Evolutionary conservation across 148 eudicot species (phyloP).

Genomic region (Nyssa sinensis): DNA sequence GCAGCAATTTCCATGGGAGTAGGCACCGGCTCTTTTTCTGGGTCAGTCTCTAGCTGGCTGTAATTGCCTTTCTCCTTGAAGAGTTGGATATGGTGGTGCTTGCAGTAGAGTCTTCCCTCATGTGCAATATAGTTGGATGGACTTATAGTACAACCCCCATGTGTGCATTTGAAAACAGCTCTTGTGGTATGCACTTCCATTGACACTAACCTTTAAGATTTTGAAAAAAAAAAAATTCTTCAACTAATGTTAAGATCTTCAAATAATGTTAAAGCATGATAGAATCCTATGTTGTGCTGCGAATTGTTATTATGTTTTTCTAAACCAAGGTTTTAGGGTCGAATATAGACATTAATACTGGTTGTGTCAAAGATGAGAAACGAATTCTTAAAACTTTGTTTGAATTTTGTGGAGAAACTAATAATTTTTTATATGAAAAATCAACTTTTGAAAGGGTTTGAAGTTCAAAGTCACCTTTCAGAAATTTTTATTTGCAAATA

Average conservation of each 20-base stretch:
- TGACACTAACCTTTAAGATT: conserved; percentile 51
- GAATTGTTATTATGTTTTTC: no score
- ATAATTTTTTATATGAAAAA: no score
- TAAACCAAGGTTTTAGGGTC: background rate
- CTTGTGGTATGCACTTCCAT: conserved; percentile 65
- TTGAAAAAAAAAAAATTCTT: background rate
- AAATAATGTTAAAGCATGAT: no score
- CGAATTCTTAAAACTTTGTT: background rate
- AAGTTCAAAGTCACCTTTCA: background rate
- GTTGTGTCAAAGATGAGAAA: no score
- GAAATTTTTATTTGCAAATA: no score
- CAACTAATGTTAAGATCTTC: background rate
- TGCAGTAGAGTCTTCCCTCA: conserved; percentile 73
- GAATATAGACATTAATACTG: no score
- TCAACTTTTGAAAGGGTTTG: background rate
- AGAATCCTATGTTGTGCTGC: background rate
- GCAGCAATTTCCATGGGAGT: conserved; percentile 23
- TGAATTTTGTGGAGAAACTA: background rate
- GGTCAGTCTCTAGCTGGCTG: conserved; percentile 70
- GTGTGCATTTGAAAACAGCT: conserved; percentile 78
- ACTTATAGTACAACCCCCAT: conserved; percentile 88
- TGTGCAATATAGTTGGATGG: conserved; percentile 86
- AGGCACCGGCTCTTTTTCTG: conserved; percentile 22
- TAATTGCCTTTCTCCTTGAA: conserved; percentile 79
- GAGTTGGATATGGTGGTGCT: conserved; percentile 80